Percentiles rank a stretch among this genome's conserved stretches.
Evolutionary conservation across 2,329 filamentous ascomycete genomes (phyloP).

Genomic region (Lachnum nothofagi): DNA sequence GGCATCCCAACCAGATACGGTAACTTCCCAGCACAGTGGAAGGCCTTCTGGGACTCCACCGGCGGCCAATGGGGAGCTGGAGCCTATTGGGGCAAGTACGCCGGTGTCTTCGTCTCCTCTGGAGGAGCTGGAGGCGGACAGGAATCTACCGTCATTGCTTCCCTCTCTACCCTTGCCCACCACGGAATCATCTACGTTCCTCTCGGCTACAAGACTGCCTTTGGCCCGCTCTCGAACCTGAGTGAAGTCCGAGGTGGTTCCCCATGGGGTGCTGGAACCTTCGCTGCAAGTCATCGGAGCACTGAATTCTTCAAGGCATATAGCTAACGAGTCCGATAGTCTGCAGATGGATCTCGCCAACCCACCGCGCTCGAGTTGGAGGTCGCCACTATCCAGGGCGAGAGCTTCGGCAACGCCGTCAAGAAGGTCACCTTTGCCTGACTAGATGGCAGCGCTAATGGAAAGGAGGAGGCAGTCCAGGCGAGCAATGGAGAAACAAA

Average conservation of each 20-base stretch:
- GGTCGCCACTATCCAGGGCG: slow-evolving; percentile 77
- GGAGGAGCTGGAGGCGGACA: slow-evolving; percentile 82
- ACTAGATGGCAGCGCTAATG: slow-evolving; percentile 59
- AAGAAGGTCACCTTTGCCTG: slow-evolving; percentile 67
- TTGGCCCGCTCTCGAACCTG: slow-evolving; percentile 64
- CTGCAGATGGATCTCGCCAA: slow-evolving; percentile 74
- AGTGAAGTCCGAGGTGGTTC: slow-evolving; percentile 78
- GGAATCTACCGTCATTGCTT: slow-evolving; percentile 75
- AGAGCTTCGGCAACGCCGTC: slow-evolving; percentile 74
- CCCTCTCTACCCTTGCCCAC: slow-evolving; percentile 82
- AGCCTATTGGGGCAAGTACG: slow-evolving; percentile 79
- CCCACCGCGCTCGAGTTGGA: slow-evolving; percentile 70
- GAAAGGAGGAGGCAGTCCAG: slow-evolving; percentile 16
- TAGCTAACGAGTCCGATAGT: slow-evolving; percentile 34
- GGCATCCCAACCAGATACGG: slow-evolving; percentile 95
- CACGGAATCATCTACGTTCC: slow-evolving; percentile 98
- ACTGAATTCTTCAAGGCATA: slow-evolving; percentile 7
- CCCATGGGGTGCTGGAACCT: slow-evolving; percentile 92
- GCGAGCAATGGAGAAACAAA: slow-evolving; percentile 14
- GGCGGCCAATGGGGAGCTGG: slow-evolving; percentile 78
- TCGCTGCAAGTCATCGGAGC: slow-evolving; percentile 52
- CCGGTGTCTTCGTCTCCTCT: slow-evolving; percentile 87
- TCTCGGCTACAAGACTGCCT: slow-evolving; percentile 80
- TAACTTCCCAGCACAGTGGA: slow-evolving; percentile 97
- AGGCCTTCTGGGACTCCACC: slow-evolving; percentile 79